Evolutionary conservation across 2,329 filamentous ascomycete genomes (phyloP).

Genomic region (Remersonia thermophila): DNA sequence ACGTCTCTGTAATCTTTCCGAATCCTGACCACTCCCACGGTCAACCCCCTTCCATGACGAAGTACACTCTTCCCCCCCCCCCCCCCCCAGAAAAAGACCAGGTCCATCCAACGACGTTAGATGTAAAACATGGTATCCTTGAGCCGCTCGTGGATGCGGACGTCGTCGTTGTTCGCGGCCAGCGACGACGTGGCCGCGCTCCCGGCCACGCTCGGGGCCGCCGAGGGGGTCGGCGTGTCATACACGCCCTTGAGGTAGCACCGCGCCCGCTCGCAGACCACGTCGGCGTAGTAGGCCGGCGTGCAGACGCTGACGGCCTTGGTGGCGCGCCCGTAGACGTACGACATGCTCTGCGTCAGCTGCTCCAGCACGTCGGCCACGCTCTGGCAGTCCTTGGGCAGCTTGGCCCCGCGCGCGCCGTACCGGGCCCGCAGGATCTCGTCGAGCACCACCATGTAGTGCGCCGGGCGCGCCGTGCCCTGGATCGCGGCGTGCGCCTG

Average conservation of each 20-base stretch:
- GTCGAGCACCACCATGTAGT: constrained; percentile 66
- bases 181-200: not conserved
- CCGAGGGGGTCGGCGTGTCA: too few species aligned
- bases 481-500: constrained; percentile 63
- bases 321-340: constrained; percentile 75
- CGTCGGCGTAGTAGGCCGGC: constrained; percentile 81
- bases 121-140: constrained; percentile 45
- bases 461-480: constrained; percentile 57
- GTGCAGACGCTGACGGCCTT: constrained; percentile 80
- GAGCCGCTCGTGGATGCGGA: constrained; percentile 30
- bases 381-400: too few species aligned
- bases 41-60: too few species aligned
- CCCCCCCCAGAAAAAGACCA: too few species aligned
- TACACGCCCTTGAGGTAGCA: constrained; percentile 41
- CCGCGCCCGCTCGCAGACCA: constrained; percentile 67
- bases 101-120: too few species aligned
- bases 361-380: constrained; percentile 58
- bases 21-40: too few species aligned
- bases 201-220: too few species aligned
- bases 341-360: constrained; percentile 68
- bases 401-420: constrained; percentile 6
- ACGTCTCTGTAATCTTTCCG: too few species aligned
- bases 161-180: not conserved
- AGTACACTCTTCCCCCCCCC: too few species aligned
- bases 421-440: constrained; percentile 46